A percentile compares a stretch with the other conserved stretches of the same genome.
These are phyloP conservation scores for Hymenoscyphus infarciens DNA, from an alignment of 2,329 filamentous ascomycete genomes.

Conservation along the genomic window DNA sequence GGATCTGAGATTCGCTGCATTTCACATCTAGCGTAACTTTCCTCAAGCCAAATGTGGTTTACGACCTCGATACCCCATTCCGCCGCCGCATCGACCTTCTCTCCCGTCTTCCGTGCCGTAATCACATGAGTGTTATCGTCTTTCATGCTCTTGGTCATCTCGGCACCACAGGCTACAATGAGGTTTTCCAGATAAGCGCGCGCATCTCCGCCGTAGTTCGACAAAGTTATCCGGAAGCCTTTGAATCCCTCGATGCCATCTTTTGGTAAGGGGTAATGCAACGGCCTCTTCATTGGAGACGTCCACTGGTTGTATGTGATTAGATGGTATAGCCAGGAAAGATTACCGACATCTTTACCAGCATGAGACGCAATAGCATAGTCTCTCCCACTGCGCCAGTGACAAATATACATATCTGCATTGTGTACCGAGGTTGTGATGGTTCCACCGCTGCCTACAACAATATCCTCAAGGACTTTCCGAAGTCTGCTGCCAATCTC, in stretches of 20 bases:
- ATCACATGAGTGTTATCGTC: slow-evolving; percentile 94
- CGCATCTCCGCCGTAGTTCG: slow-evolving; percentile 94
- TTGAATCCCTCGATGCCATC: slow-evolving; percentile 77
- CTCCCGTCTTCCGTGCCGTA: slow-evolving; percentile 82
- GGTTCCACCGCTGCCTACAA: slow-evolving; percentile 66
- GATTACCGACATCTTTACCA: slow-evolving; percentile 82
- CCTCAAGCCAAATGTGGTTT: slow-evolving; percentile 96
- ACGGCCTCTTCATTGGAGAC: slow-evolving; percentile 72
- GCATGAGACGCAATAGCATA: slow-evolving; percentile 73
- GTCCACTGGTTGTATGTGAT: slow-evolving; percentile 89
- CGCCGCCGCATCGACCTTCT: slow-evolving; percentile 86
- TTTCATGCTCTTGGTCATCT: slow-evolving; percentile 93
- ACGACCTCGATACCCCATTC: slow-evolving; percentile 90
- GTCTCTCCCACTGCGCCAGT: slow-evolving; percentile 76
- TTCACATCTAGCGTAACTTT: slow-evolving; percentile 89
- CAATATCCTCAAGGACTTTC: slow-evolving; percentile 65
- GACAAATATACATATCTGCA: slow-evolving; percentile 82
- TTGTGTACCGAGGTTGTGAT: slow-evolving; percentile 62
- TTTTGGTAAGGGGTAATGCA: slow-evolving; percentile 85
- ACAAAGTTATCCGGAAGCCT: slow-evolving; percentile 76
- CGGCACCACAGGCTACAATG: slow-evolving; percentile 76
- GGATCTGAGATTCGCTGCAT: slow-evolving; percentile 67
- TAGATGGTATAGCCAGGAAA: slow-evolving; percentile 90
- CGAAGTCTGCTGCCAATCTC: slow-evolving; percentile 63
- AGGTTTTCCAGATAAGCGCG: slow-evolving; percentile 91